Base-by-base conservation (phyloP, 192 early-diverging fungal species). In the Linnemannia elongata region DNA sequence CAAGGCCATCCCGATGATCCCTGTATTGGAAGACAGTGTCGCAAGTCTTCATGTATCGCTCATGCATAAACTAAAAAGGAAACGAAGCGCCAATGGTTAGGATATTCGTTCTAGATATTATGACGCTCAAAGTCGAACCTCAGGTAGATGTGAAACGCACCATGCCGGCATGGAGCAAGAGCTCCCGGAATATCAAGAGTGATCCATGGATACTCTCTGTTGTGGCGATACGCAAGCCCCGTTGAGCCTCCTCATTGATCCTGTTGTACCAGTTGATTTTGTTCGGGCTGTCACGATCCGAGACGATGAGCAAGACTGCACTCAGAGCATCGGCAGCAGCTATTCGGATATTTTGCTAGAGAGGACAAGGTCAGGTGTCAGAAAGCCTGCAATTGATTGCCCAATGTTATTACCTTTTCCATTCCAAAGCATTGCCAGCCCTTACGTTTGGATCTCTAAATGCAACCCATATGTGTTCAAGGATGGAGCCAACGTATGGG, bases 121-220 rank as follows among this genome's bases (percentile, higher is more conserved):
- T 47, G 1, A 13, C 17, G 33, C 45, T 74, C 20, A 24, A 45
- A 1, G 68, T 17, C 6, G 44, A 75, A 70, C 4, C 33, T 33
- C 33, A 20, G 45, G 33, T 22, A n/a, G 22, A 79, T 30, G 12
- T n/a, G 18, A 47, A 20, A 75, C 84, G 41, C 82, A 96, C 96
- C 92, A 93, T 94, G 72, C 95, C 95, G 57, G 97, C 93, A 79
- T 96, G 95, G 63, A 90, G 88, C 24, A 99, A 88, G 49, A 99
- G 87, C 78, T 96, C 97, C 45, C 94, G 92, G 81, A 94, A 93
- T 1, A 94, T 95, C 63, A 99, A 89, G 30, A 99, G 89, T 44
- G 95, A 93, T 3, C 96, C 97, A 85, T 99, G 98, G n/a, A 95
- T 93, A 22, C 93, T 91, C 75, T 98, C 97, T 7, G 94, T 90